These are phyloP conservation scores for Pichia norvegensis DNA, from an alignment of 1,139 yeast genomes.

Conservation along the genomic window DNA sequence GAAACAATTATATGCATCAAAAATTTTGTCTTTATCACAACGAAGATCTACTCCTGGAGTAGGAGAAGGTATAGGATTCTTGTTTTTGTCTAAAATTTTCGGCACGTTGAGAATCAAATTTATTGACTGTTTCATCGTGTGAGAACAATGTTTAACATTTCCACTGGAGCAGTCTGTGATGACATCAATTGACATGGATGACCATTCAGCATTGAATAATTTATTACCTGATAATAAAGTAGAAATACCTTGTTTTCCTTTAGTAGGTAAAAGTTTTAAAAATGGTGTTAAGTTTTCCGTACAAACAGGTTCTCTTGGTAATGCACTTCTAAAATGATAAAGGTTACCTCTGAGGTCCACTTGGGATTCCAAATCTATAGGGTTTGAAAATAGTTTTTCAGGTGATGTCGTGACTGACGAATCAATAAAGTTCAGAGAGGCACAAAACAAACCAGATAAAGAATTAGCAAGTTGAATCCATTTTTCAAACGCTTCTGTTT, in stretches of 20 bases:
- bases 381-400: constrained; percentile 36
- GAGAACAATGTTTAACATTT: constrained; percentile 34
- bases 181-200: constrained; percentile 82
- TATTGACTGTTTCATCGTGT: constrained; percentile 60
- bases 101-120: constrained; percentile 69
- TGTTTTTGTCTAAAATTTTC: constrained; percentile 51
- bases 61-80: constrained; percentile 77
- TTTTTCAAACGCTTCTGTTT: constrained; percentile 46
- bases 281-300: constrained; percentile 96
- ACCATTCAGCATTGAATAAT: constrained; percentile 94
- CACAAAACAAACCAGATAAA: constrained; percentile 89
- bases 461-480: constrained; percentile 74
- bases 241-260: constrained; percentile 86
- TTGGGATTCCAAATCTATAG: constrained; percentile 15
- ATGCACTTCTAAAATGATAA: constrained; percentile 69
- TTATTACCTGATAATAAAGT: constrained; percentile 89
- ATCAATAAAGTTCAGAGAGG: constrained; percentile 85
- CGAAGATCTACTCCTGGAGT: constrained; percentile 55
- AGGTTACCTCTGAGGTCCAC: constrained; percentile 33
- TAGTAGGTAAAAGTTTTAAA: constrained; percentile 79
- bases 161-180: constrained; percentile 43
- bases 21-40: constrained; percentile 59
- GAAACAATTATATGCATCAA: constrained; percentile 65
- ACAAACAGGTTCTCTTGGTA: constrained; percentile 94
- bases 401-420: constrained; percentile 74